phyloP scores from a whole-genome alignment of 2,329 filamentous ascomycete genomes.

The Apiospora arundinis region DNA sequence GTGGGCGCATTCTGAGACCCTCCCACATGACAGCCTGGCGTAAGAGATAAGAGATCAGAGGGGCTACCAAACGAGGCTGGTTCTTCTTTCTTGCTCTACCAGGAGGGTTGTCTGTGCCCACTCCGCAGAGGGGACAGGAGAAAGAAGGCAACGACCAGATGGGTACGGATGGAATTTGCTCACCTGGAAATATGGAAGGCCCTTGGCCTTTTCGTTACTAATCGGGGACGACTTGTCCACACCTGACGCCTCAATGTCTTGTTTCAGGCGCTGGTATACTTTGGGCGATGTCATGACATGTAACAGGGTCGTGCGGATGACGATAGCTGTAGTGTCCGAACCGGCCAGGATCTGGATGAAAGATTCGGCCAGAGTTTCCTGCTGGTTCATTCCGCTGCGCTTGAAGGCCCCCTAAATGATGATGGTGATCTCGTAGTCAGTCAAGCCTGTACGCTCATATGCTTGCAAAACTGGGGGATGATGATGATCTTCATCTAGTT shows the following conservation, averaged over 20 bases:
- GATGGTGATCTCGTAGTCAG: not conserved
- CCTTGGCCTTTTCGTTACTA: constrained; percentile 22
- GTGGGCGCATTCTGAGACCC: no score
- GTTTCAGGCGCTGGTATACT: constrained; percentile 22
- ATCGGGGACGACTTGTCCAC: constrained; percentile 21
- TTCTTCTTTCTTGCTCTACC: no score
- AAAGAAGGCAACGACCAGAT: not conserved
- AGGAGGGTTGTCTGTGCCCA: no score
- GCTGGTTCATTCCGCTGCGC: constrained; percentile 3
- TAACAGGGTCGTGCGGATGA: constrained; percentile 23
- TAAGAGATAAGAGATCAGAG: no score
- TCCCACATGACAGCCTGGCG: no score
- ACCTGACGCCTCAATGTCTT: constrained; percentile 17
- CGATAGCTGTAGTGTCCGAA: constrained; percentile 23
- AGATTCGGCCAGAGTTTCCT: constrained; percentile 17
- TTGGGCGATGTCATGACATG: constrained; percentile 18
- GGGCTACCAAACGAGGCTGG: no score
- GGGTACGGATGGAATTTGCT: not conserved
- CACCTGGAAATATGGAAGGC: constrained; percentile 24
- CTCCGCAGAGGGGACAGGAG: no score
- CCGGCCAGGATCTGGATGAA: constrained; percentile 21
- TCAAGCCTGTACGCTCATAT: not conserved
- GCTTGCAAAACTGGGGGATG: not conserved
- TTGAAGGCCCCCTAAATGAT: constrained; percentile 2
- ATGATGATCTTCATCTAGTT: not conserved